These are phyloP conservation scores for Herpetospermum pedunculosum DNA, from an alignment of 306 rosid species.

Conservation along the genomic window DNA sequence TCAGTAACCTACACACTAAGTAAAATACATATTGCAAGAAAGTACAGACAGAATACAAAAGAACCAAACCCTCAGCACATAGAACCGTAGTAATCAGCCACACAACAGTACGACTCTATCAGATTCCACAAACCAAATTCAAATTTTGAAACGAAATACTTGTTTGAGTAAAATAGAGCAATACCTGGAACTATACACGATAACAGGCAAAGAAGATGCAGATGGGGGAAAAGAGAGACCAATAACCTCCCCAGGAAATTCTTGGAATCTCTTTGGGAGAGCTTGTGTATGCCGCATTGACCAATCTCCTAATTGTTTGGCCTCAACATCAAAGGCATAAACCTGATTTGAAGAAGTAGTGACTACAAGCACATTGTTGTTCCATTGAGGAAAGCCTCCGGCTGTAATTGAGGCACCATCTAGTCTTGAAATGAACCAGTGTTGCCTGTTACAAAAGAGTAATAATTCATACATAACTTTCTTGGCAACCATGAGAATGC, in stretches of 20 bases:
- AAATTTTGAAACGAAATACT: neutral
- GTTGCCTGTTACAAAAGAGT: constrained; percentile 50
- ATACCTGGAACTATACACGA: constrained; percentile 94
- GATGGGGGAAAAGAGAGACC: constrained; percentile 87
- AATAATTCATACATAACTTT: neutral
- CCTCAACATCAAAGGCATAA: constrained; percentile 83
- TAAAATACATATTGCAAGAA: neutral
- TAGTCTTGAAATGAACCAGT: constrained; percentile 90
- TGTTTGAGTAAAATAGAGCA: neutral
- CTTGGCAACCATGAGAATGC: neutral
- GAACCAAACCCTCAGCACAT: neutral
- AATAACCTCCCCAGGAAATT: constrained; percentile 95
- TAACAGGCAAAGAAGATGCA: constrained; percentile 44
- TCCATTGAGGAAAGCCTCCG: constrained; percentile 78
- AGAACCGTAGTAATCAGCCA: neutral
- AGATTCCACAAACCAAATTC: neutral
- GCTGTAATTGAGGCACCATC: constrained; percentile 90
- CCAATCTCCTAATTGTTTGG: constrained; percentile 82
- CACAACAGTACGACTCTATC: neutral
- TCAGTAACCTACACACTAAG: neutral
- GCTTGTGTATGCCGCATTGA: constrained; percentile 48
- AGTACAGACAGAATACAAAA: neutral
- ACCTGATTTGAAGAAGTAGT: constrained; percentile 94
- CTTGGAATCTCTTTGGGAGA: constrained; percentile 78
- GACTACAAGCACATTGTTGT: constrained; percentile 54